Percentiles rank a stretch among this genome's conserved stretches.
Conservation (phyloP, 1,284 basidiomycete species). For the Papiliotrema flavescens region DNA sequence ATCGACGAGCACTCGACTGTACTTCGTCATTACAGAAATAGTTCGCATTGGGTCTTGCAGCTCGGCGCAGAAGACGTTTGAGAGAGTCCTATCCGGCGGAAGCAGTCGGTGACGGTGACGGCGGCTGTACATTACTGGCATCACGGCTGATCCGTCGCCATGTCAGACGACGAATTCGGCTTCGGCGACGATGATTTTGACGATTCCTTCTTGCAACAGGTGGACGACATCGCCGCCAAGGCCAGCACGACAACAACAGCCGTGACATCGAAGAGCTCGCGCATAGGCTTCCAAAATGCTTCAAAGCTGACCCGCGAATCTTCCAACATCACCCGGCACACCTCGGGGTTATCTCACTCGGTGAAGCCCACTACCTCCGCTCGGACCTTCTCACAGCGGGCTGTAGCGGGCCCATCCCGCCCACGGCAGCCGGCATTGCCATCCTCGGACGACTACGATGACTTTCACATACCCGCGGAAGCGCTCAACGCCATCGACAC, state of each 20-base stretch:
- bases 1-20: neutral
- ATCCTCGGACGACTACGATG: constrained; percentile 18
- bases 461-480: constrained; percentile 15
- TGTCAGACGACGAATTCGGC: constrained; percentile 30
- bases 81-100: no score
- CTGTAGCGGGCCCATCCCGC: neutral
- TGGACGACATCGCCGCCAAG: constrained; percentile 34
- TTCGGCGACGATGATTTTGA: constrained; percentile 39
- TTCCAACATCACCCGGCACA: neutral
- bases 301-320: neutral
- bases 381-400: neutral
- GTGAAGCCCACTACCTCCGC: neutral
- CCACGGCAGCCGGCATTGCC: neutral
- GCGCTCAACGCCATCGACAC: constrained; percentile 20
- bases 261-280: neutral
- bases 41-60: no score
- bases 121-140: no score
- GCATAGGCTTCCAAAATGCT: neutral
- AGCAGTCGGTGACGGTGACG: no score
- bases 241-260: constrained; percentile 9
- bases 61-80: no score
- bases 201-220: constrained; percentile 36
- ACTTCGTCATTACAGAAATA: neutral
- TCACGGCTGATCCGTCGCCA: constrained; percentile 3
- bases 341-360: neutral